Percentiles rank a stretch among this genome's conserved stretches.
Conservation (phyloP, 352 stramenopile genomes). For the Globisporangium orthogonon region DNA sequence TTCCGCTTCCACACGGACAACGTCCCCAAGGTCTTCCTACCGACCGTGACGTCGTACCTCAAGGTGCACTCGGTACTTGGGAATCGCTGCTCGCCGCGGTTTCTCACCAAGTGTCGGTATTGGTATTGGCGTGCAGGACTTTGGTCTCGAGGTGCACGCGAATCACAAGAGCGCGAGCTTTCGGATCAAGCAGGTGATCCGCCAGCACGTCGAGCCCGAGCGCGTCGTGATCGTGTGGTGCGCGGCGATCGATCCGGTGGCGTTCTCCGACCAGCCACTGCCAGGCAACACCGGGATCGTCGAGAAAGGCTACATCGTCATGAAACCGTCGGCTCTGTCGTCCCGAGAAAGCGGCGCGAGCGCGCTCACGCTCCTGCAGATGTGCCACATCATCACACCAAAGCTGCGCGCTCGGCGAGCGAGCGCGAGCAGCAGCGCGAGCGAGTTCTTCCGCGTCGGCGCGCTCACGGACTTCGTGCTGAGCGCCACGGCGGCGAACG, state of each 20-base stretch:
- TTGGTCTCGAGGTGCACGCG: slow-evolving; percentile 30
- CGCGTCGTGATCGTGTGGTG: slow-evolving; percentile 43
- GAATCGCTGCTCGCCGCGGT: too few relatives aligned
- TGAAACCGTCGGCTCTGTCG: slow-evolving; percentile 14
- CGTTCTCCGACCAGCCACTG: slow-evolving; percentile 30
- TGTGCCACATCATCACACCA: slow-evolving; percentile 18
- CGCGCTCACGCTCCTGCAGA: slow-evolving; percentile 12
- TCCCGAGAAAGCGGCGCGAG: background rate
- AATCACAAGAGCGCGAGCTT: slow-evolving; percentile 26
- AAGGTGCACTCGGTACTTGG: slow-evolving; percentile 2
- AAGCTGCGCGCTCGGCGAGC: background rate
- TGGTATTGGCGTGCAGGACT: slow-evolving; percentile 5
- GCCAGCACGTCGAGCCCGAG: slow-evolving; percentile 25
- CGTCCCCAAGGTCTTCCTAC: slow-evolving; percentile 13
- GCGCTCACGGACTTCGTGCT: slow-evolving; percentile 21
- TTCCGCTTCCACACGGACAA: slow-evolving; percentile 30
- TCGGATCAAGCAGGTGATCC: slow-evolving; percentile 25
- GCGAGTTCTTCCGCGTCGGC: slow-evolving; percentile 9
- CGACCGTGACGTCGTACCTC: slow-evolving; percentile 4
- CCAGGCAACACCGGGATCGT: slow-evolving; percentile 31
- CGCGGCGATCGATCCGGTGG: slow-evolving; percentile 30
- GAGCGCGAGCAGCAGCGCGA: background rate
- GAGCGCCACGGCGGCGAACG: slow-evolving; percentile 11
- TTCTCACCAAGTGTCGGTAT: background rate
- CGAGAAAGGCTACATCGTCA: slow-evolving; percentile 36